Conservation (phyloP, 2,329 filamentous ascomycete genomes). For the Neurospora sp. region DNA sequence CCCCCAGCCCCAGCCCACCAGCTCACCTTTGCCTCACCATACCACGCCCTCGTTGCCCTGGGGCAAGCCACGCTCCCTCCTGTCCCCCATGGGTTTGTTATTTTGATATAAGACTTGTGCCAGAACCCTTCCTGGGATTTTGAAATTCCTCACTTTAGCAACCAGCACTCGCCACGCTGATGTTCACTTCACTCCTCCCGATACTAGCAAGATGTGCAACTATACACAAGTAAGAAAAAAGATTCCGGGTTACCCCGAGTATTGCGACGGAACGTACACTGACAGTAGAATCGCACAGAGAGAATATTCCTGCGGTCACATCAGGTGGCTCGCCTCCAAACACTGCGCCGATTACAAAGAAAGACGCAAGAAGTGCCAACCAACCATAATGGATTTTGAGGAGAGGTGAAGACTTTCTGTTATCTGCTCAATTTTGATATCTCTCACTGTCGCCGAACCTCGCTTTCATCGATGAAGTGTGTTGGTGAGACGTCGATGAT, state of each 20-base stretch:
- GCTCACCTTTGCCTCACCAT: not conserved
- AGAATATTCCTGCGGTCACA: slow-evolving; percentile 5
- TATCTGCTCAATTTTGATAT: not conserved
- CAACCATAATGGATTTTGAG: slow-evolving; percentile 2
- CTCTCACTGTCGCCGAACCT: not conserved
- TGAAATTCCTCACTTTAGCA: not conserved
- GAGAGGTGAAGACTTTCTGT: not conserved
- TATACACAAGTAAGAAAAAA: not conserved
- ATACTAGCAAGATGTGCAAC: not conserved
- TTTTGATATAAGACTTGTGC: not conserved
- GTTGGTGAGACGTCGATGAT: not conserved
- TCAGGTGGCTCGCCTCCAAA: slow-evolving; percentile 2
- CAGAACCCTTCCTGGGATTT: not conserved
- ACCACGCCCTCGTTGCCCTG: not conserved
- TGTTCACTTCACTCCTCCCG: not conserved
- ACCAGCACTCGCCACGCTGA: not conserved
- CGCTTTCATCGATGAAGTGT: not conserved
- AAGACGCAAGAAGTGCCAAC: not conserved
- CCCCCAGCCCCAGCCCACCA: not conserved
- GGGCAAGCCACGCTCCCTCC: not conserved
- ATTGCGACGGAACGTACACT: not conserved
- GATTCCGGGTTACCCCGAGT: not conserved
- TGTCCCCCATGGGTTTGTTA: not conserved
- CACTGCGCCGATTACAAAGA: slow-evolving; percentile 1
- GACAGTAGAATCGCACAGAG: not conserved